phyloP scores from a whole-genome alignment of 2,329 filamentous ascomycete genomes.

The Fusarium mundagurra region DNA sequence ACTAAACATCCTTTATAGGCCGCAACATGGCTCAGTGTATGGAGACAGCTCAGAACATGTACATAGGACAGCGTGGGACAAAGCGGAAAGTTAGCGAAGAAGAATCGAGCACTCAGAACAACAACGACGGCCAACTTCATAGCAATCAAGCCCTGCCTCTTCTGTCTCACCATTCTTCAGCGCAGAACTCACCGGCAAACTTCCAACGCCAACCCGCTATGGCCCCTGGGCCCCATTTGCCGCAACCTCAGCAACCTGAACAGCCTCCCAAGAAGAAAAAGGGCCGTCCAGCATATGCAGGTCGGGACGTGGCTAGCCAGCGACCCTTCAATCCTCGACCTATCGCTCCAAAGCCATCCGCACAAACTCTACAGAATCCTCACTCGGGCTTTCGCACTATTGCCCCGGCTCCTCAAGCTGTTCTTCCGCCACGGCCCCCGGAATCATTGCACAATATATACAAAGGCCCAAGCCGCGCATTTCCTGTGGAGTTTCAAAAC shows the following conservation, averaged over 20 bases:
- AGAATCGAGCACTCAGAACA: slow-evolving; percentile 47
- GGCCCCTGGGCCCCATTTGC: neutral
- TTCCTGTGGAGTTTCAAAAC: neutral
- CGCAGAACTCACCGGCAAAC: slow-evolving; percentile 19
- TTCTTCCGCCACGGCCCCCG: neutral
- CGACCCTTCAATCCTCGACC: slow-evolving; percentile 47
- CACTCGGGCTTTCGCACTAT: slow-evolving; percentile 9
- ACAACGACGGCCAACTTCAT: neutral
- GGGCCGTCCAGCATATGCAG: slow-evolving; percentile 57
- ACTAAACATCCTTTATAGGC: slow-evolving; percentile 46
- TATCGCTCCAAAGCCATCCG: slow-evolving; percentile 45
- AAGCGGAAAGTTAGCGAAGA: slow-evolving; percentile 47
- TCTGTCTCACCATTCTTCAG: neutral
- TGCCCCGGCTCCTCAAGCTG: slow-evolving; percentile 10
- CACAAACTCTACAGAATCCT: neutral
- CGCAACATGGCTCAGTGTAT: slow-evolving; percentile 60
- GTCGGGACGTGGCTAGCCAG: slow-evolving; percentile 50
- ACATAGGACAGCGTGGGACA: slow-evolving; percentile 42
- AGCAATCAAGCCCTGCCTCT: slow-evolving; percentile 1
- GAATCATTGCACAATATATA: neutral
- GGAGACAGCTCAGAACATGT: slow-evolving; percentile 52
- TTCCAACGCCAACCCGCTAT: slow-evolving; percentile 39
- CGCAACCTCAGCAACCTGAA: slow-evolving; percentile 5
- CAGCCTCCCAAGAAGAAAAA: slow-evolving; percentile 51
- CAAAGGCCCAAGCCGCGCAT: neutral